These are phyloP conservation scores for Dissophora globulifera DNA, from an alignment of 192 early-diverging fungal genomes.

Conservation along the genomic window DNA sequence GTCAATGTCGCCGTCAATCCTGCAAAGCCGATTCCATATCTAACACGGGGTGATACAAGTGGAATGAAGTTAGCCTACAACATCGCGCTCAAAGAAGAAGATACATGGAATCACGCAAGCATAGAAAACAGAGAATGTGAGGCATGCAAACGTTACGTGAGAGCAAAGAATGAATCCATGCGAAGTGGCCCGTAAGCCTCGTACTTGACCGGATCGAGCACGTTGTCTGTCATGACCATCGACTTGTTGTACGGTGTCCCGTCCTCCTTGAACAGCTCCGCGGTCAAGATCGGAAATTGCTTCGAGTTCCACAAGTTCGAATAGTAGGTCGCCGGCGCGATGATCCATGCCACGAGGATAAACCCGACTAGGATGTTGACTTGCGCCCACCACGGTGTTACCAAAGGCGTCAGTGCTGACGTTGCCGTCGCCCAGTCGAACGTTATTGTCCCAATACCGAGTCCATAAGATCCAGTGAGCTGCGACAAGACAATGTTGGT, in stretches of 20 bases:
- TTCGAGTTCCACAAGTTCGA: conserved; percentile 52
- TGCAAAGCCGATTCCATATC: conserved; percentile 64
- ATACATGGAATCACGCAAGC: background rate
- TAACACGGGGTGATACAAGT: no score
- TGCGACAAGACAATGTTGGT: conserved; percentile 45
- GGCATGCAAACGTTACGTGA: no score
- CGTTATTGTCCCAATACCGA: conserved; percentile 48
- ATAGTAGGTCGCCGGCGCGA: conserved; percentile 46
- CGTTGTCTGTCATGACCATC: conserved; percentile 31
- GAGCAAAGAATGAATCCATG: conserved; percentile 36
- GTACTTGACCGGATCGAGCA: conserved; percentile 23
- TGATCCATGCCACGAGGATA: conserved; percentile 53
- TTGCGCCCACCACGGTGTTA: conserved; percentile 49
- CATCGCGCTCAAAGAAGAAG: no score
- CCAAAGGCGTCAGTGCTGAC: conserved; percentile 45
- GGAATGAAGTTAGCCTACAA: no score
- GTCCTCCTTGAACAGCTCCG: conserved; percentile 28
- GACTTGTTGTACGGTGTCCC: conserved; percentile 17
- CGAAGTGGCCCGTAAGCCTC: conserved; percentile 30
- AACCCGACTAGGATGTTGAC: conserved; percentile 55
- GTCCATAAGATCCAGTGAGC: conserved; percentile 52
- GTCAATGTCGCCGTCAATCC: conserved; percentile 64
- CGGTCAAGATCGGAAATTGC: conserved; percentile 48
- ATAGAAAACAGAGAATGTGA: no score
- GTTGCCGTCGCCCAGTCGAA: conserved; percentile 56